Conservation (phyloP, 148 eudicot species). For the Vaccinium myrtillus region DNA sequence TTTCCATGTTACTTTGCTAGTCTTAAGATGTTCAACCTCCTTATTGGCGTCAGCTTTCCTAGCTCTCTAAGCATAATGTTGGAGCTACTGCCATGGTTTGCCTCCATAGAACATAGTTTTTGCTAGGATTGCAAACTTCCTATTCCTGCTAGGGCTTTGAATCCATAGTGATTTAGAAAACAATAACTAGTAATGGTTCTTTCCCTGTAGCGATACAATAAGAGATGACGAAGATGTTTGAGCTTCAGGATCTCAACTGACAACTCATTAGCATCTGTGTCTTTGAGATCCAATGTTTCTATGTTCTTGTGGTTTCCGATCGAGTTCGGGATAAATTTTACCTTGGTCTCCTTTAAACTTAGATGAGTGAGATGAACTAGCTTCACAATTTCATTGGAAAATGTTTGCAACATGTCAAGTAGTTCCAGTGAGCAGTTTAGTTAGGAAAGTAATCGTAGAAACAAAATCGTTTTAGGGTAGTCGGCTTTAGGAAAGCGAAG, state of each 20-base stretch:
- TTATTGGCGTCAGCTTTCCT: slow-evolving; percentile 19
- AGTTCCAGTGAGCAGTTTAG: no score
- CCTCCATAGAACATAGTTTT: slow-evolving; percentile 11
- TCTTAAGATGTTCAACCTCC: neutral
- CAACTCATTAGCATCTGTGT: neutral
- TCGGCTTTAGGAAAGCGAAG: no score
- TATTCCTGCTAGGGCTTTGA: neutral
- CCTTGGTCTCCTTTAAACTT: neutral
- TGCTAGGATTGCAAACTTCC: neutral
- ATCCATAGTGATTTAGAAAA: neutral
- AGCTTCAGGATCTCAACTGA: slow-evolving; percentile 27
- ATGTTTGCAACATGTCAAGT: neutral
- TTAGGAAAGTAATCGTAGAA: no score
- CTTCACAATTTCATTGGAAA: slow-evolving; percentile 17
- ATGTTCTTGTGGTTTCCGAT: neutral
- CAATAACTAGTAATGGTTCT: no score
- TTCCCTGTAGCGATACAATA: slow-evolving; percentile 14
- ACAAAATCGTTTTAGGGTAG: no score
- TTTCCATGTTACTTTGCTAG: neutral
- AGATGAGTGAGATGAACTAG: slow-evolving; percentile 9
- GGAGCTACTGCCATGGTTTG: neutral
- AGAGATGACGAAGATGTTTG: neutral
- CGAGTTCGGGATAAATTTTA: slow-evolving; percentile 4
- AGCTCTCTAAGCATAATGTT: slow-evolving; percentile 11
- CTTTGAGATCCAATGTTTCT: slow-evolving; percentile 14